Conservation (phyloP, 768 basidiomycete species). For the Kwoniella pini region DNA sequence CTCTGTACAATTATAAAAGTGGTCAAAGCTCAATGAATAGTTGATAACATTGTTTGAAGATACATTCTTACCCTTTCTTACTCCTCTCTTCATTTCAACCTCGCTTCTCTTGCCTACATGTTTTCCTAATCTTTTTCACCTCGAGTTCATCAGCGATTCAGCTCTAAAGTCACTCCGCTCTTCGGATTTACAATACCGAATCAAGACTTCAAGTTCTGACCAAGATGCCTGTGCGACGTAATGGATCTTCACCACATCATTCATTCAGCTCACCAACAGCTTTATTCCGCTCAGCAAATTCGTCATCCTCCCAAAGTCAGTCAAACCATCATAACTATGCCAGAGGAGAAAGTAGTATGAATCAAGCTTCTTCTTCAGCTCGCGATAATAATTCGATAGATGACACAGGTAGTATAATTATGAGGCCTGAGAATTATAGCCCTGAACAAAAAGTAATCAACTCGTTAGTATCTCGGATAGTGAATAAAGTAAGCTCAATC, state of each 20-base stretch:
- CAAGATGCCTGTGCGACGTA: conserved; percentile 21
- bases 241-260: conserved; percentile 19
- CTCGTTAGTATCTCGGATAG: conserved; percentile 75
- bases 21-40: conserved; percentile 8
- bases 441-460: conserved; percentile 74
- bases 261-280: conserved; percentile 17
- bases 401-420: conserved; percentile 13
- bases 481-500: conserved; percentile 66
- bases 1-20: neutral
- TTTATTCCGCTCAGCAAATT: conserved; percentile 6
- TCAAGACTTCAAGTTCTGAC: neutral
- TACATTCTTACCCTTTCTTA: no score
- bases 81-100: conserved; percentile 1
- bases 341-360: neutral
- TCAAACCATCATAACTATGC: neutral
- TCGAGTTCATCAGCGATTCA: no score
- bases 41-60: neutral
- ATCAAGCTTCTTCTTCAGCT: neutral
- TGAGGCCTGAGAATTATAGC: conserved; percentile 15
- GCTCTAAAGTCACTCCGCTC: neutral
- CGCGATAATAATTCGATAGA: conserved; percentile 10
- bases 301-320: neutral
- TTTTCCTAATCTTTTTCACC: neutral
- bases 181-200: neutral
- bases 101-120: neutral